Evolutionary conservation across 192 early-diverging fungal genomes (phyloP), one percentile per base, ranked within the genome.

Genomic region (Coemansia reversa): DNA sequence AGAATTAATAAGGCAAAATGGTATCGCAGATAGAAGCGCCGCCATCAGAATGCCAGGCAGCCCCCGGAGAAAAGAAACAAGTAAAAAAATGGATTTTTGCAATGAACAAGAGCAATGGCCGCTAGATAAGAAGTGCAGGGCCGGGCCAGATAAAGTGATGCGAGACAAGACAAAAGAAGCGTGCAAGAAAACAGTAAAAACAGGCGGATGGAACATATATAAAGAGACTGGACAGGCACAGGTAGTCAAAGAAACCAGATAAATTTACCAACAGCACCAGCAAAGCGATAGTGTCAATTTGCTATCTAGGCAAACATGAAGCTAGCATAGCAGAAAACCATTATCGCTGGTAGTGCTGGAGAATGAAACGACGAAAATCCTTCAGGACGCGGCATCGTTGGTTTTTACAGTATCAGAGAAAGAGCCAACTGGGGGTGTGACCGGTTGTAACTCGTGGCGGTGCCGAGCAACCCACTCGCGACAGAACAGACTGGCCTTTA

Each of bases 401-500:
- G 20, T 7, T 11, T 39, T 9, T 18, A 30, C 48, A 20, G 48
- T 33, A 7, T 27, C 47, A 4, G 50, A 27, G 51, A 71, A 72
- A 25, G 25, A 20, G 51, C 74, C 69, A 22, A 71, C 58, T 9
- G 70, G 80, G 27, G 70, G 65, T 5, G 65, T 61, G 18, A 52
- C 50, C 5, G 65, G 62, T 56, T 28, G 63, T 32, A 65, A 56
- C 51, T 75, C 66, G 55, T 53, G 66, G 42, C 70, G 55, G 57
- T 84, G 71, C 19, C 72, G 79, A 12, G 75, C 65, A 25, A 93
- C 85, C 93, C 93, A 95, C 63, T 93, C 88, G 54, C 86, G 80
- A 50, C 87, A 91, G 85, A 91, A 93, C 33, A 91, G 59, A 55
- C 88, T 89, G 16, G 88, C 95, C 65, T 88, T 92, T 83, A 93